Conservation (phyloP, 306 rosid species). For the Fagus crenata region DNA sequence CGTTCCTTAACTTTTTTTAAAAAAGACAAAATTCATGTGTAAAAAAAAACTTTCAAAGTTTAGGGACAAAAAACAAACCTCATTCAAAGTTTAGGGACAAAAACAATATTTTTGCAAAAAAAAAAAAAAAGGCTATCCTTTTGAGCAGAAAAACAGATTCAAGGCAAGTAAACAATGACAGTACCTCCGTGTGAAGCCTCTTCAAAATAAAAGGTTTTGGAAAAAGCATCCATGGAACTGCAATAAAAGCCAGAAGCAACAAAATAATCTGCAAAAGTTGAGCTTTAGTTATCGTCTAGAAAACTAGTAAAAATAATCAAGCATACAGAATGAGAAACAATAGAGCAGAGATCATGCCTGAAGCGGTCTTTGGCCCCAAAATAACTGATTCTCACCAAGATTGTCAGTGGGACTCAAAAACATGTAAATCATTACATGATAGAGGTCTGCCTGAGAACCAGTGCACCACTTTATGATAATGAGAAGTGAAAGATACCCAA, state of each 20-base stretch:
- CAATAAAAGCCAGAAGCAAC: constrained; percentile 83
- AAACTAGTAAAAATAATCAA: constrained; percentile 5
- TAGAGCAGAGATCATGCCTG: constrained; percentile 56
- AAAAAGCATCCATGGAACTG: constrained; percentile 99
- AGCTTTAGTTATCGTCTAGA: constrained; percentile 34
- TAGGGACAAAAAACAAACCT: too few relatives aligned
- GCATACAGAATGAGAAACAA: constrained; percentile 18
- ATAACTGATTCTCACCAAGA: constrained; percentile 92
- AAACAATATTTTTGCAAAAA: too few relatives aligned
- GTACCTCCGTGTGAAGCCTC: constrained; percentile 86
- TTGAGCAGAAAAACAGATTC: constrained; percentile 17
- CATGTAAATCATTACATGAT: constrained; percentile 99
- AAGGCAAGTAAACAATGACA: constrained; percentile 23
- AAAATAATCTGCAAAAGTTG: constrained; percentile 73
- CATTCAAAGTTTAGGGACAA: too few relatives aligned
- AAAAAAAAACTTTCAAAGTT: too few relatives aligned
- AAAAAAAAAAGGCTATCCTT: not conserved
- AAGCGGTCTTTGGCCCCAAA: constrained; percentile 99
- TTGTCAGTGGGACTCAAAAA: constrained; percentile 89
- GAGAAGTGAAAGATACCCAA: constrained; percentile 98
- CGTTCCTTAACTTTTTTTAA: too few relatives aligned
- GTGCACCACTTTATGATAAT: constrained; percentile 94
- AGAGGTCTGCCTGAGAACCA: constrained; percentile 98
- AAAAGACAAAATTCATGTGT: too few relatives aligned
- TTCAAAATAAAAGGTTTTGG: constrained; percentile 94